A percentile compares a stretch with the other conserved stretches of the same genome.
Conservation (phyloP, 495 filamentous ascomycete species). For the Podospora pseudoanserina region DNA sequence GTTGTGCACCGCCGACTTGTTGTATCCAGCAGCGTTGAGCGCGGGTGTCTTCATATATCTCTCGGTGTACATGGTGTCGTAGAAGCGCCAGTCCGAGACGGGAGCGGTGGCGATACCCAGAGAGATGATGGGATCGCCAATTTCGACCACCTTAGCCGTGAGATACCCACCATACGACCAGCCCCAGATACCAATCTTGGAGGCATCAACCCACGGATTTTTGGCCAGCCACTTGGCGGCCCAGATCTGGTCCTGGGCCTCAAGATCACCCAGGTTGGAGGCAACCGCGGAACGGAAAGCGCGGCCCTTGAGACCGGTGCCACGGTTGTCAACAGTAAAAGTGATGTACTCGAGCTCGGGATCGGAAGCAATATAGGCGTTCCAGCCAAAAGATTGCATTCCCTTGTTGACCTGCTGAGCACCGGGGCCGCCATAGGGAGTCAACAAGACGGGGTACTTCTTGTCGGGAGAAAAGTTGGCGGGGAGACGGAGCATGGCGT, state of each 20-base stretch:
- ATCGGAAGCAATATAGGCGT: slow-evolving; percentile 53
- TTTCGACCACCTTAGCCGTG: slow-evolving; percentile 53
- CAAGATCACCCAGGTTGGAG: slow-evolving; percentile 49
- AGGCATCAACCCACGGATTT: slow-evolving; percentile 45
- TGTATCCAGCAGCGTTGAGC: slow-evolving; percentile 49
- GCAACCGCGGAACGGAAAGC: slow-evolving; percentile 47
- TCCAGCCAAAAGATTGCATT: slow-evolving; percentile 44
- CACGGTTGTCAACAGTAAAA: slow-evolving; percentile 55
- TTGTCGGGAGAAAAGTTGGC: slow-evolving; percentile 48
- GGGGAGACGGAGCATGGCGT: slow-evolving; percentile 47
- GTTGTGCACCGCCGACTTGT: slow-evolving; percentile 41
- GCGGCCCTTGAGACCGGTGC: slow-evolving; percentile 53
- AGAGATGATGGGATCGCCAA: slow-evolving; percentile 48
- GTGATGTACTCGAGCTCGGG: slow-evolving; percentile 56
- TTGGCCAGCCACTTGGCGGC: slow-evolving; percentile 46
- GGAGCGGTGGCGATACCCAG: slow-evolving; percentile 53
- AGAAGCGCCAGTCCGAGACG: slow-evolving; percentile 58
- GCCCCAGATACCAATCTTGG: slow-evolving; percentile 55
- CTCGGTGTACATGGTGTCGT: slow-evolving; percentile 63
- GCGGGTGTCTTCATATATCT: slow-evolving; percentile 58
- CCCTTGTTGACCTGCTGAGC: slow-evolving; percentile 49
- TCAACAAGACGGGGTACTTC: slow-evolving; percentile 55
- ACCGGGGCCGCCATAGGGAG: slow-evolving; percentile 54
- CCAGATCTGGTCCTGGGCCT: slow-evolving; percentile 56
- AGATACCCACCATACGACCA: slow-evolving; percentile 61